Base-by-base conservation (phyloP, 345 rosid genomes). In the Angophora floribunda region DNA sequence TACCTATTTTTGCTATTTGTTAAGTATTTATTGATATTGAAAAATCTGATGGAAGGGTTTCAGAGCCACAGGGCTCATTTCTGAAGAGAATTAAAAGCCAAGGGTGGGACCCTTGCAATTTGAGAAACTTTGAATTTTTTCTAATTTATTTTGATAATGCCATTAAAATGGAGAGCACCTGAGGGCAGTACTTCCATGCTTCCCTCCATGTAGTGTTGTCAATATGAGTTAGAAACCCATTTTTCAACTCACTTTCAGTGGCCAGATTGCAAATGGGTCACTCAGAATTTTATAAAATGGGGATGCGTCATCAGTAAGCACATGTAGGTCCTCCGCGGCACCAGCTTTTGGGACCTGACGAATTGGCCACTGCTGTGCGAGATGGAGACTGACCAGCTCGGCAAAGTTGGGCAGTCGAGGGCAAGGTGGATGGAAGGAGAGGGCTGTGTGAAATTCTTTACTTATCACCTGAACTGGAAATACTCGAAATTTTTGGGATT, bases 241-340 rank as follows among this genome's bases (percentile, higher is more conserved):
- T 26, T 11, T 61, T 12, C 61, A 55, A 55, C 61, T 55, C 61
- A 55, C 61, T 55, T 55, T 55, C 61, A 12, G 67, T 61, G 67
- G 32, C 16, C 67, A 12, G 28, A n/a, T 61, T 61, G 67, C 30
- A 26, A 61, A n/a, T 61, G 67, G 67, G 16, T 28, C 30, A 61
- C 32, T 61, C 67, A 28, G 26, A n/a, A 61, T 28, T 61, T 61
- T 61, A 14, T 15, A 1, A 61, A n/a, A n/a, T n/a, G n/a, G 5
- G 95, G 96, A 52, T 94, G 98, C 26, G 90, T 91, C 50, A 96
- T 93, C 7, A 96, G 95, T 4, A 96, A 94, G 86, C 96, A 93
- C 95, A 95, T 92, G n/a, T 97, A 94, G n/a, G 95, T 93, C 82
- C 91, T 87, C 90, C 91, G 91, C 6, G 89, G 89, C 36, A 87